phyloP scores from a whole-genome alignment of 768 basidiomycete species.

The Hericium alpestre region DNA sequence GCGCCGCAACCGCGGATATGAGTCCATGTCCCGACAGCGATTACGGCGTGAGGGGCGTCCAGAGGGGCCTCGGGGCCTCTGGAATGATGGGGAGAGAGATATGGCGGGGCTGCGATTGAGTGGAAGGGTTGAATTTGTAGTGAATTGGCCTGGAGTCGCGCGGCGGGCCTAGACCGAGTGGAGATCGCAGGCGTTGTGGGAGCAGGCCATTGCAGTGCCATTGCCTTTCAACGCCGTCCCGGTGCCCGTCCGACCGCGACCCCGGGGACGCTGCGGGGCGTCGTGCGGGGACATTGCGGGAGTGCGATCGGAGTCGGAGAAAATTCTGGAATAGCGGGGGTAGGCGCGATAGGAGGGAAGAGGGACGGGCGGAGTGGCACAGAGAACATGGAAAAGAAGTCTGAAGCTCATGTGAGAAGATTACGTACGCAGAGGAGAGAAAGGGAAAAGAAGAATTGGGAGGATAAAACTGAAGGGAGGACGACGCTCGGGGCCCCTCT shows the following conservation, averaged over 20 bases:
- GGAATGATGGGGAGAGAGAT: not conserved
- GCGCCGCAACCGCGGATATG: too few species aligned
- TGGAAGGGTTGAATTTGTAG: not conserved
- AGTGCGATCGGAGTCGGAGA: too few species aligned
- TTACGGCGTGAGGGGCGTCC: not conserved
- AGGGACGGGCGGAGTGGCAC: not conserved
- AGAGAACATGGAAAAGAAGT: not conserved
- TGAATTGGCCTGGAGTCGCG: slow-evolving; percentile 7
- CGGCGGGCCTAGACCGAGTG: slow-evolving; percentile 7
- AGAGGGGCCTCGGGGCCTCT: not conserved
- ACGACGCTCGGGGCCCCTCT: not conserved
- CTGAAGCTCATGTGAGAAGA: slow-evolving; percentile 1
- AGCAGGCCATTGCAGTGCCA: not conserved
- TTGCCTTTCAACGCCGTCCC: slow-evolving; percentile 3
- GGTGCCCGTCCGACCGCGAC: not conserved
- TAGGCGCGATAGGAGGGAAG: not conserved
- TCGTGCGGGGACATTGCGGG: too few species aligned
- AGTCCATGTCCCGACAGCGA: not conserved
- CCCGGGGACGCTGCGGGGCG: not conserved
- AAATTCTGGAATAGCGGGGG: too few species aligned
- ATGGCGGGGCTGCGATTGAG: not conserved
- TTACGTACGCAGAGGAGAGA: slow-evolving; percentile 6
- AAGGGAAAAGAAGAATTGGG: not conserved
- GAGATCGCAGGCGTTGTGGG: slow-evolving; percentile 13
- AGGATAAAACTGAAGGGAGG: not conserved